A percentile compares a stretch with the other conserved stretches of the same genome.
phyloP scores from a whole-genome alignment of 805 yeast genomes.

The Yarrowia bubula region DNA sequence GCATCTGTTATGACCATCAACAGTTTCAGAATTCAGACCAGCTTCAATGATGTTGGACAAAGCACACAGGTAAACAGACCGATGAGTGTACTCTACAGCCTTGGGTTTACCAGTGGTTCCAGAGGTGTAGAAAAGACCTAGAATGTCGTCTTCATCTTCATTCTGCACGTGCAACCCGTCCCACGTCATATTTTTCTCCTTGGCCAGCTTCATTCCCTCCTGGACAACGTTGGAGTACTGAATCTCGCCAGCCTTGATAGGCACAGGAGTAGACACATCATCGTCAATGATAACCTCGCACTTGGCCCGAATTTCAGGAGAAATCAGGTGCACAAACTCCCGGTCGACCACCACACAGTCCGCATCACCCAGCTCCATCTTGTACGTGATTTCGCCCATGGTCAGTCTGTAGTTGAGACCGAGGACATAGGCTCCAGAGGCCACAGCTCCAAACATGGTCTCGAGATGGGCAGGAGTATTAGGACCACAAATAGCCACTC shows the following conservation, averaged over 20 bases:
- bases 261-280: not conserved
- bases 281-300: constrained; percentile 32
- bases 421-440: constrained; percentile 39
- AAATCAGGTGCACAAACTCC: constrained; percentile 35
- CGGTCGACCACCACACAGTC: constrained; percentile 36
- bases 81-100: constrained; percentile 42
- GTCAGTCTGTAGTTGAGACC: constrained; percentile 40
- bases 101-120: constrained; percentile 43
- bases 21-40: constrained; percentile 36
- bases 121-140: constrained; percentile 38
- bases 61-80: constrained; percentile 40
- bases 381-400: constrained; percentile 37
- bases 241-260: constrained; percentile 21
- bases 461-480: constrained; percentile 42
- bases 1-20: constrained; percentile 36
- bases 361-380: constrained; percentile 37
- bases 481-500: constrained; percentile 39
- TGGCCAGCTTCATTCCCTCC: constrained; percentile 29
- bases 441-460: constrained; percentile 39
- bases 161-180: constrained; percentile 32
- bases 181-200: constrained; percentile 29
- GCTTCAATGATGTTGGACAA: constrained; percentile 38
- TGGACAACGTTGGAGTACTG: constrained; percentile 30
- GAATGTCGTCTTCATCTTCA: constrained; percentile 32
- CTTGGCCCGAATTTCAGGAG: constrained; percentile 11